Evolutionary conservation across 495 filamentous ascomycete species (phyloP).

Genomic region (Tuber brumale): DNA sequence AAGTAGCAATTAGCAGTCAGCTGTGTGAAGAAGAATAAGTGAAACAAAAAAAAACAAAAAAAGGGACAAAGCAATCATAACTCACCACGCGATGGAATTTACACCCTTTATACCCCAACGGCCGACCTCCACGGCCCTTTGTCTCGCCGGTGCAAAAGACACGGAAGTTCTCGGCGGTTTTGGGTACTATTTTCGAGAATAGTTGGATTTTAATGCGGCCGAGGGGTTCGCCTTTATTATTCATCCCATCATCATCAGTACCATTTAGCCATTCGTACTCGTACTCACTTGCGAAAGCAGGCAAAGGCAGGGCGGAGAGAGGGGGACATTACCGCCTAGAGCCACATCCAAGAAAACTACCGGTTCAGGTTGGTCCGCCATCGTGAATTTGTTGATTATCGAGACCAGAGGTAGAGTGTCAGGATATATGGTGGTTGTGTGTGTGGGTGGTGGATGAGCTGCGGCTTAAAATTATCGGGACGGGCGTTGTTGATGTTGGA

Average conservation of each 20-base stretch:
- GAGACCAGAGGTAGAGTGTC: not conserved
- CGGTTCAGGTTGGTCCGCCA: conserved; percentile 28
- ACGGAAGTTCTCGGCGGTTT: conserved; percentile 93
- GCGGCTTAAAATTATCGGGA: not conserved
- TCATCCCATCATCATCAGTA: not conserved
- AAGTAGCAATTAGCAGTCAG: conserved; percentile 1
- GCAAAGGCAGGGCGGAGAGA: conserved; percentile 2
- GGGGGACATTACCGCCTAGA: conserved; percentile 65
- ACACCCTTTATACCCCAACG: conserved; percentile 86
- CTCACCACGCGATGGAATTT: conserved; percentile 92
- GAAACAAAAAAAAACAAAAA: not conserved
- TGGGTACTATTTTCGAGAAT: conserved; percentile 73
- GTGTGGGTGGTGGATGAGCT: not conserved
- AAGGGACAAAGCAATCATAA: conserved; percentile 22
- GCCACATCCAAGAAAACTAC: conserved; percentile 88
- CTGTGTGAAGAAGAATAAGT: not conserved
- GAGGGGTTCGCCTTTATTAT: conserved; percentile 66
- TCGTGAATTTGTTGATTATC: not conserved
- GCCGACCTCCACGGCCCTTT: conserved; percentile 70
- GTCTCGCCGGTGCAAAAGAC: conserved; percentile 94
- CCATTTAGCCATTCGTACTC: not conserved
- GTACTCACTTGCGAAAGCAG: conserved; percentile 10
- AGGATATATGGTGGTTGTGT: conserved; percentile 8
- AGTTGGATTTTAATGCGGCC: conserved; percentile 93
- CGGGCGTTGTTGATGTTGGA: not conserved